These are phyloP conservation scores for Pyricularia grisea DNA, from an alignment of 2,329 filamentous ascomycete species.

Conservation along the genomic window DNA sequence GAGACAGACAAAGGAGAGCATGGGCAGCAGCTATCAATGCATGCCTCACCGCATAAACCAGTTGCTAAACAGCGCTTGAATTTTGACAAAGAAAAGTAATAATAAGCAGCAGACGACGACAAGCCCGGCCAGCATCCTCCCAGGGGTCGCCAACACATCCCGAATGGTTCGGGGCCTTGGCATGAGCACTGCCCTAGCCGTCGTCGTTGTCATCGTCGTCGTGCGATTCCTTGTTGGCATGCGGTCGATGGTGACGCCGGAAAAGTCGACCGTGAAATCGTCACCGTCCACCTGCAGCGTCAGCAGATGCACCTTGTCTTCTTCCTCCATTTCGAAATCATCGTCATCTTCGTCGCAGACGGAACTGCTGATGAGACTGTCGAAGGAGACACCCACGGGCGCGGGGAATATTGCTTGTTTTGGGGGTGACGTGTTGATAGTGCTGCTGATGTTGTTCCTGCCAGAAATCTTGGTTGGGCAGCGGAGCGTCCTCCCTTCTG, in stretches of 20 bases:
- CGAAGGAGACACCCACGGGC: background rate
- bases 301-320: background rate
- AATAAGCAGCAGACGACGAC: background rate
- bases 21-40: background rate
- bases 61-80: background rate
- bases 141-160: background rate
- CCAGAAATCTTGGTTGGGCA: background rate
- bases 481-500: background rate
- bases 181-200: background rate
- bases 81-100: background rate
- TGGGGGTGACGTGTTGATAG: background rate
- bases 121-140: background rate
- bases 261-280: conserved; percentile 4
- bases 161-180: background rate
- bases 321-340: background rate
- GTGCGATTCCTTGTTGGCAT: too few species aligned
- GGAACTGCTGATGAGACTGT: background rate
- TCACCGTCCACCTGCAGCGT: background rate
- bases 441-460: background rate
- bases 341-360: background rate
- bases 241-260: conserved; percentile 2
- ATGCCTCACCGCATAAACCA: background rate
- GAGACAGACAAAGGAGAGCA: background rate
- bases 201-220: background rate
- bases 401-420: background rate